phyloP scores from a whole-genome alignment of 2,329 filamentous ascomycete species.

The Gnomoniopsis sp. region DNA sequence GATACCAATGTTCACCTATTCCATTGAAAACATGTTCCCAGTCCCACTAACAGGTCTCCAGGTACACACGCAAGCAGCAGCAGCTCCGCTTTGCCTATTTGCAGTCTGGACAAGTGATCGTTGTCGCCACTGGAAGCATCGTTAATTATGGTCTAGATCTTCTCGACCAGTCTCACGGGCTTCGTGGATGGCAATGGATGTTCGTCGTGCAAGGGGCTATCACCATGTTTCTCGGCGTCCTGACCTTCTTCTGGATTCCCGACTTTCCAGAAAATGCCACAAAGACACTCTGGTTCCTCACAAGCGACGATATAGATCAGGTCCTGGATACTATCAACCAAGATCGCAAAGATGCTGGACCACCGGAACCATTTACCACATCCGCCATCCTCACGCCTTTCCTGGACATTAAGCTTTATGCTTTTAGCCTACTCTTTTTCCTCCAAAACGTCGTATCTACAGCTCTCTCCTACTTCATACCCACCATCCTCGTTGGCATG shows the following conservation, averaged over 20 bases:
- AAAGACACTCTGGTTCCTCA: constrained; percentile 55
- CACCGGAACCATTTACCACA: constrained; percentile 54
- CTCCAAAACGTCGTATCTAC: constrained; percentile 65
- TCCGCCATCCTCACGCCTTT: constrained; percentile 53
- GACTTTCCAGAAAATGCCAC: constrained; percentile 64
- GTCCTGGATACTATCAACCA: constrained; percentile 55
- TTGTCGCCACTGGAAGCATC: constrained; percentile 63
- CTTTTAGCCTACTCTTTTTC: constrained; percentile 63
- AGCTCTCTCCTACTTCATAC: constrained; percentile 62
- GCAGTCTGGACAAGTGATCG: constrained; percentile 61
- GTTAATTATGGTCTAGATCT: constrained; percentile 69
- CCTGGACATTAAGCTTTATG: constrained; percentile 59
- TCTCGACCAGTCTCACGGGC: constrained; percentile 50
- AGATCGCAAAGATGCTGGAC: constrained; percentile 56
- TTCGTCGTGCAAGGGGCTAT: constrained; percentile 64
- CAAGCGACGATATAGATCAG: constrained; percentile 50
- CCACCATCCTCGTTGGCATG: constrained; percentile 56
- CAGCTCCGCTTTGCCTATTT: constrained; percentile 64
- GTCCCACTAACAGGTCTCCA: not conserved
- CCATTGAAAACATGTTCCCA: no score
- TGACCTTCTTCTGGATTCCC: constrained; percentile 68
- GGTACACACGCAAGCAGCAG: constrained; percentile 60
- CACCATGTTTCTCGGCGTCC: constrained; percentile 53
- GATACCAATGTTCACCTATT: not conserved
- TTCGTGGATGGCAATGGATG: constrained; percentile 68